Evolutionary conservation across 352 stramenopile species (phyloP).

Genomic region (Aphanomyces stellatus): DNA sequence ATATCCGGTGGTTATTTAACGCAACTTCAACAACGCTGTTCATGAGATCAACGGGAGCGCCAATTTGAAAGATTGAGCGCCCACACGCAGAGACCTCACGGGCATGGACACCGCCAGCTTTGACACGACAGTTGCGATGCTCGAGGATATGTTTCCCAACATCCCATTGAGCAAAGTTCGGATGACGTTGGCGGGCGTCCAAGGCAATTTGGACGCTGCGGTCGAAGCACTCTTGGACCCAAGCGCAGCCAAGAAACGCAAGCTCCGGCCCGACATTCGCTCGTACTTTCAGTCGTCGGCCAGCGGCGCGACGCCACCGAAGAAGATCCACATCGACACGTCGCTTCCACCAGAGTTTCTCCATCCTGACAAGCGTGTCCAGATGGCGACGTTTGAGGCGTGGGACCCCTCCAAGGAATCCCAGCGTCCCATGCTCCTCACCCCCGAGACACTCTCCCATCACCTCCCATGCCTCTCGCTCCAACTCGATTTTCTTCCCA

Average conservation of each 20-base stretch:
- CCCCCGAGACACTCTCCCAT: not conserved
- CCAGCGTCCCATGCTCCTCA: slow-evolving; percentile 5
- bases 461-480: not conserved
- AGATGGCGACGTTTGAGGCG: not conserved
- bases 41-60: not conserved
- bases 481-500: not conserved
- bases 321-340: not conserved
- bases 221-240: not conserved
- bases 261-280: slow-evolving; percentile 3
- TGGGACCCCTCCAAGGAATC: slow-evolving; percentile 13
- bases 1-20: too few species aligned
- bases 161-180: not conserved
- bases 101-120: not conserved
- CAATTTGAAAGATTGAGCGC: too few species aligned
- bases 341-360: not conserved
- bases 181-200: not conserved
- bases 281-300: not conserved
- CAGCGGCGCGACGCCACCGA: not conserved
- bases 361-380: not conserved
- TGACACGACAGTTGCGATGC: not conserved
- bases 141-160: not conserved
- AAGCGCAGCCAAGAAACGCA: slow-evolving; percentile 5
- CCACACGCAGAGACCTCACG: too few species aligned
- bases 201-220: slow-evolving; percentile 1
- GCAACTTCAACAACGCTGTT: too few species aligned